Percentiles rank a stretch among this genome's conserved stretches.
Conservation (phyloP, 2,329 filamentous ascomycete species). For the Aspergillus quadricinctus region DNA sequence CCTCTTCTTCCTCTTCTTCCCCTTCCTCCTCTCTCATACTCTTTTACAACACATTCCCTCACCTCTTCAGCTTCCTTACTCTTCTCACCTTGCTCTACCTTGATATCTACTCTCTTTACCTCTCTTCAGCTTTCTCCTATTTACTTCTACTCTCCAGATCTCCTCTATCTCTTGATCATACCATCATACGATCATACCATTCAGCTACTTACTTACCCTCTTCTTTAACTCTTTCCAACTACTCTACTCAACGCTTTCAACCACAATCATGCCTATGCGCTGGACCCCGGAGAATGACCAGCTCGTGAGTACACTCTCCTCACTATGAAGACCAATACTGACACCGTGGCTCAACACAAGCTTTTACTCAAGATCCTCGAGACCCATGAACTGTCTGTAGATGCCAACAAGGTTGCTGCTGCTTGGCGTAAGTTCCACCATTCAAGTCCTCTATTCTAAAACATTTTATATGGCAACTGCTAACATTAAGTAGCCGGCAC, state of each 20-base stretch:
- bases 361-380: constrained; percentile 40
- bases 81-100: neutral
- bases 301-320: constrained; percentile 21
- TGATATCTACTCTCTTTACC: neutral
- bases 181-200: too few relatives aligned
- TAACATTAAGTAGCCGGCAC: constrained; percentile 10
- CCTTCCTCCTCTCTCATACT: neutral
- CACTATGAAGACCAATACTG: neutral
- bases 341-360: constrained; percentile 16
- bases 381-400: constrained; percentile 33
- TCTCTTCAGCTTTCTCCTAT: neutral
- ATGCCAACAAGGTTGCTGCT: constrained; percentile 30
- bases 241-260: neutral
- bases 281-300: constrained; percentile 37
- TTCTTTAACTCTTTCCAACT: neutral
- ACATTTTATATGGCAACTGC: neutral
- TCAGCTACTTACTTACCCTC: neutral
- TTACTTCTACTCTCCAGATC: neutral
- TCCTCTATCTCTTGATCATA: neutral
- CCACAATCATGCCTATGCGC: constrained; percentile 29
- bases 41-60: neutral
- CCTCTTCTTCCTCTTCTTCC: neutral
- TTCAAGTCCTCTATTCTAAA: neutral
- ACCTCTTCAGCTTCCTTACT: neutral
- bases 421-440: constrained; percentile 35